Conservation (phyloP, 2,329 filamentous ascomycete genomes). For the Microsporum canis region DNA sequence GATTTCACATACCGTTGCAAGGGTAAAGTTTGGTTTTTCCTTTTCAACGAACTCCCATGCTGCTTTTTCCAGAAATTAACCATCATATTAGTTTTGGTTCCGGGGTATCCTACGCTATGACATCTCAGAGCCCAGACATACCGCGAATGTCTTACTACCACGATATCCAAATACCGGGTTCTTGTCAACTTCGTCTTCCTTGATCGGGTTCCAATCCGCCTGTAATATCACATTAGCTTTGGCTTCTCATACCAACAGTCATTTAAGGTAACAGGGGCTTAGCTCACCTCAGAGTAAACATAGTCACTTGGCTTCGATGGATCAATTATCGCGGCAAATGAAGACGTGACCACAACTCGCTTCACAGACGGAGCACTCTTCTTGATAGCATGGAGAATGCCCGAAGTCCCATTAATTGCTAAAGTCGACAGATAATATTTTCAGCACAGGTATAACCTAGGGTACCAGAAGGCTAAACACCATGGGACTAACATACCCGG, state of each 20-base stretch:
- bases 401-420: slow-evolving; percentile 52
- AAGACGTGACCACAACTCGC: slow-evolving; percentile 60
- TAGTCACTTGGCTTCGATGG: slow-evolving; percentile 24
- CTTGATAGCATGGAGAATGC: slow-evolving; percentile 52
- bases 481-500: slow-evolving; percentile 37
- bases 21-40: slow-evolving; percentile 47
- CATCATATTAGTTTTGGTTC: neutral
- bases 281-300: slow-evolving; percentile 19
- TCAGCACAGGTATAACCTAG: neutral
- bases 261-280: neutral
- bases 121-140: slow-evolving; percentile 14
- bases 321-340: slow-evolving; percentile 55
- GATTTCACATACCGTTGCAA: slow-evolving; percentile 41
- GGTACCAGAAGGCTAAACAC: neutral
- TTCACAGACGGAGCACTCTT: slow-evolving; percentile 54
- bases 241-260: neutral
- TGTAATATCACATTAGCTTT: slow-evolving; percentile 15
- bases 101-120: neutral
- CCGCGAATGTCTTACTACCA: slow-evolving; percentile 44
- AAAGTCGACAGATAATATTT: slow-evolving; percentile 23
- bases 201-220: slow-evolving; percentile 35
- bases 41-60: slow-evolving; percentile 53
- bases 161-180: slow-evolving; percentile 30
- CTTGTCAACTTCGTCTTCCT: slow-evolving; percentile 30
- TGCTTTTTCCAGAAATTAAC: slow-evolving; percentile 41